A percentile compares a stretch with the other conserved stretches of the same genome.
Evolutionary conservation across 305 asterid species (phyloP).

Genomic region (Rubia occidens): DNA sequence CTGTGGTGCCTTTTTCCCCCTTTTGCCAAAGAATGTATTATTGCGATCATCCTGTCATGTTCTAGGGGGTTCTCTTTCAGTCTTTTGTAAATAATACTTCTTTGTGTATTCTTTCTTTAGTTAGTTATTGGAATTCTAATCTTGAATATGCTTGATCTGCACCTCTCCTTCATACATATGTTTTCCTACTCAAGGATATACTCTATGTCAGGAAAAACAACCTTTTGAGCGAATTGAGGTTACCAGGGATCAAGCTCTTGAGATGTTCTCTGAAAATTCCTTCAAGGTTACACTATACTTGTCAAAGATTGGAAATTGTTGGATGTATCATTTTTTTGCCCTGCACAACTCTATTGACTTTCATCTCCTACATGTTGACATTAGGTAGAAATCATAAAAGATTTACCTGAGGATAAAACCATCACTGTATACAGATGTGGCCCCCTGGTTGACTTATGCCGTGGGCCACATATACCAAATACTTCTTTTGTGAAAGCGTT

Average conservation of each 20-base stretch:
- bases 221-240: conserved; percentile 92
- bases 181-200: conserved; percentile 14
- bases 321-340: background rate
- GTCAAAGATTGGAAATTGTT: background rate
- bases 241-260: conserved; percentile 77
- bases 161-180: no score
- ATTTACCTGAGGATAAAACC: conserved; percentile 85
- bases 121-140: no score
- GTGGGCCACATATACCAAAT: conserved; percentile 97
- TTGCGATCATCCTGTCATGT: no score
- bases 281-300: conserved; percentile 62
- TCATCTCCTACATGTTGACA: background rate
- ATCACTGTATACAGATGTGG: conserved; percentile 96
- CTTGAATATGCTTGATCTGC: no score
- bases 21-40: no score
- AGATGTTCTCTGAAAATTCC: conserved; percentile 76
- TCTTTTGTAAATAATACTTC: no score
- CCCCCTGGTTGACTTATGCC: conserved; percentile 89
- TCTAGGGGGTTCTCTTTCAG: no score
- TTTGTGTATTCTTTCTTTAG: no score
- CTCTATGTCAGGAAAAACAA: conserved; percentile 62
- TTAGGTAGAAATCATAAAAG: conserved; percentile 84
- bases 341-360: background rate
- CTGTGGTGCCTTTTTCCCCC: background rate
- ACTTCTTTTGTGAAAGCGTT: conserved; percentile 91